Percentiles rank a stretch among this genome's conserved stretches.
Evolutionary conservation across 148 eudicot genomes (phyloP).

Genomic region (Pharnaceum exiguum): DNA sequence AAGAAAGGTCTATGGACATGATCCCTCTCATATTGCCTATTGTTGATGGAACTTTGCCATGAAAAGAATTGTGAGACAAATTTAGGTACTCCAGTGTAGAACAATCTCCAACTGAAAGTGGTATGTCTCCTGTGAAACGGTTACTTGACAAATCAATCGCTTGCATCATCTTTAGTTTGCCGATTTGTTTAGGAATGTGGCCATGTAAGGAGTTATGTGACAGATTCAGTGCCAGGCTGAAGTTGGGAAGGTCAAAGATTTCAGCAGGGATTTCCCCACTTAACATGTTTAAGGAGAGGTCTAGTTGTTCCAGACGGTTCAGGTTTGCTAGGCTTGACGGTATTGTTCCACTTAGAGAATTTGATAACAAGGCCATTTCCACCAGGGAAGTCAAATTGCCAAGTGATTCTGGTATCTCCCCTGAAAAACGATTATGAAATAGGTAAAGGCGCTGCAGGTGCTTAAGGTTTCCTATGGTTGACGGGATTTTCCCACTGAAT

Average conservation of each 20-base stretch:
- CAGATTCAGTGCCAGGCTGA: conserved; percentile 17
- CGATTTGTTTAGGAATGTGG: conserved; percentile 20
- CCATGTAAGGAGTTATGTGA: conserved; percentile 23
- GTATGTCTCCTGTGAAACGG: conserved; percentile 14
- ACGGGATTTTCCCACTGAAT: conserved; percentile 21
- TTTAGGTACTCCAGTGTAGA: conserved; percentile 11
- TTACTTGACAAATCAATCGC: conserved; percentile 20
- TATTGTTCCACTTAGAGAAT: conserved; percentile 14
- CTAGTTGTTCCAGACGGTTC: conserved; percentile 12
- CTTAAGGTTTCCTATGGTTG: conserved; percentile 18
- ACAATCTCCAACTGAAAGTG: conserved; percentile 17
- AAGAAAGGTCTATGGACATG: conserved; percentile 10
- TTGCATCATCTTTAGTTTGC: conserved; percentile 22
- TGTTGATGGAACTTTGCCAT: conserved; percentile 12
- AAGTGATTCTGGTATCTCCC: conserved; percentile 20
- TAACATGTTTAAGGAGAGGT: conserved; percentile 16
- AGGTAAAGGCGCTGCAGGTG: conserved; percentile 19
- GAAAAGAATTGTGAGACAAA: conserved; percentile 13
- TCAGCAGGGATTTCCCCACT: conserved; percentile 16
- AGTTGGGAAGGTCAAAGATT: conserved; percentile 10
- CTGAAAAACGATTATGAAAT: conserved; percentile 15
- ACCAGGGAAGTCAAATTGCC: conserved; percentile 13
- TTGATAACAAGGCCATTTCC: conserved; percentile 11
- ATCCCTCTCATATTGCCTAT: conserved; percentile 13
- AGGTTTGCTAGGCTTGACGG: conserved; percentile 22